Base-by-base conservation (phyloP, 2,329 filamentous ascomycete genomes). In the Alternaria consortialis region DNA sequence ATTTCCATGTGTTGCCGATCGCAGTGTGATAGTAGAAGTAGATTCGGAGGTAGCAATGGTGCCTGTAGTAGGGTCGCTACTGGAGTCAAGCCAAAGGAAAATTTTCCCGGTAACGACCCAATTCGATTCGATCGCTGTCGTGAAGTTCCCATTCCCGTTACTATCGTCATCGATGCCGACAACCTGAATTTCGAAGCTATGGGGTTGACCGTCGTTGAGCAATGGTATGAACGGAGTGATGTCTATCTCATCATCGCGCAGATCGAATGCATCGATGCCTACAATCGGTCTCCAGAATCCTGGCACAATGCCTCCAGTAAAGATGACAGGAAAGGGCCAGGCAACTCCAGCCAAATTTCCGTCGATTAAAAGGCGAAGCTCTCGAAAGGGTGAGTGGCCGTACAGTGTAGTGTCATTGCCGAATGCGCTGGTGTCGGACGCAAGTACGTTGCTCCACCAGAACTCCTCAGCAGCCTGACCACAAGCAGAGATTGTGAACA, bases 261-360 rank as follows among this genome's bases (percentile, higher is more conserved):
- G 82, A 72, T 95, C 91, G 74, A 93, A 95, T 0, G 91, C 88
- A 70, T 95, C 89, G 20, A 91, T 87, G 1, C 91, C 91, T 3
- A 91, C 92, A 55, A 95, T 85, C 0, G 92, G 92, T 7, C 91
- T 84, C 85, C 93, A 93, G 39, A 95, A 84, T 1, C 88, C 87
- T 5, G 91, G 91, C 1, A 90, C 89, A 6, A 96, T 84, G 1
- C 92, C 92, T 3, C 93, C 92, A 0, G 92, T 94, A 69, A 94
- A 94, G 50, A 96, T 89, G 17, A 93, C 85, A 0, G 92, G 91
- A 69, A 91, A 94, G 1, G 92, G 93, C 91, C 91, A 95, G 32
- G 88, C 86, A 2, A 93, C 87, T 2, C 92, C 92, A 1, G 90
- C 91, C 23, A 94, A 78, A 17, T 84, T 79, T 1, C 86, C 90